A percentile compares a stretch with the other conserved stretches of the same genome.
phyloP scores from a whole-genome alignment of 176 grass and related monocot genomes.

The Carex kokanica region DNA sequence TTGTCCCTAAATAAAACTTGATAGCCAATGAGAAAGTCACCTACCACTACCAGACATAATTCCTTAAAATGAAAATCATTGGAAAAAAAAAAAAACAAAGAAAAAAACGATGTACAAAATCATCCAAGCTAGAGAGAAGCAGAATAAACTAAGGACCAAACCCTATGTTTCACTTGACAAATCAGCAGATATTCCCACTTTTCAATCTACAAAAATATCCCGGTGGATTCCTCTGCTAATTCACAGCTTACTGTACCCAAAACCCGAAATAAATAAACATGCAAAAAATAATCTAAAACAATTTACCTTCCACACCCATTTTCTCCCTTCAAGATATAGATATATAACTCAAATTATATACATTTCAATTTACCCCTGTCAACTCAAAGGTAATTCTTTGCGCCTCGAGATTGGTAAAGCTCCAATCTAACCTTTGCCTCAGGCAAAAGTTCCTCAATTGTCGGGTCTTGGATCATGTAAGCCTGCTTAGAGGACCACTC shows the following conservation, averaged over 20 bases:
- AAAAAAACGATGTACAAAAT: neutral
- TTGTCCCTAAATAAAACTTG: neutral
- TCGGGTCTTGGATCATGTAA: slow-evolving; percentile 72
- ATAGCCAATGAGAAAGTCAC: neutral
- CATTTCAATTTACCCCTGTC: slow-evolving; percentile 24
- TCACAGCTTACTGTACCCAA: slow-evolving; percentile 17
- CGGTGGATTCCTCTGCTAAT: neutral
- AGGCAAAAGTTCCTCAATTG: slow-evolving; percentile 63
- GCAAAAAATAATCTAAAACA: slow-evolving; percentile 15
- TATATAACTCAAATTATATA: slow-evolving; percentile 21
- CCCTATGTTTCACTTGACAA: slow-evolving; percentile 11
- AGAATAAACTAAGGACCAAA: slow-evolving; percentile 16
- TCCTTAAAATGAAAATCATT: slow-evolving; percentile 1
- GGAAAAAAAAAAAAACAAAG: neutral
- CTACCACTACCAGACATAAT: slow-evolving; percentile 13
- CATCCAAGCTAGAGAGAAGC: slow-evolving; percentile 3
- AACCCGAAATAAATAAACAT: slow-evolving; percentile 5
- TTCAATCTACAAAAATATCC: slow-evolving; percentile 17
- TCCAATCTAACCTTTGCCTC: slow-evolving; percentile 89
- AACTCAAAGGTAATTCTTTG: slow-evolving; percentile 73
- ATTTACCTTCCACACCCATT: neutral
- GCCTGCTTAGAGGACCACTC: slow-evolving; percentile 91
- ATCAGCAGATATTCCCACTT: slow-evolving; percentile 14
- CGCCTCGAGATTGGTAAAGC: slow-evolving; percentile 80
- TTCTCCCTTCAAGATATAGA: slow-evolving; percentile 3